Percentiles rank a stretch among this genome's conserved stretches.
phyloP scores from a whole-genome alignment of 2,329 filamentous ascomycete genomes.

The Colletotrichum sp. region DNA sequence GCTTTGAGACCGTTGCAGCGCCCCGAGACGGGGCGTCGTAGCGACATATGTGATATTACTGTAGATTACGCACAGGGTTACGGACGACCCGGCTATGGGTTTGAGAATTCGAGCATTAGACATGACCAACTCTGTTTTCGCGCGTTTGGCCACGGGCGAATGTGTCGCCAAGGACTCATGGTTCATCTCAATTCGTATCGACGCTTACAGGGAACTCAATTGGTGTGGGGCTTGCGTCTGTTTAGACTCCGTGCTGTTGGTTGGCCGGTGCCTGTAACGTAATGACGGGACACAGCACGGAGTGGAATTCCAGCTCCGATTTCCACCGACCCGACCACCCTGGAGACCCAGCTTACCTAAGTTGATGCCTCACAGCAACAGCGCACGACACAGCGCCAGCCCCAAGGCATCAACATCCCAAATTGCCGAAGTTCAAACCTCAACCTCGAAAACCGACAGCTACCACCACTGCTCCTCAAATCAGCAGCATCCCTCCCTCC shows the following conservation, averaged over 20 bases:
- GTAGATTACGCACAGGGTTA: slow-evolving; percentile 17
- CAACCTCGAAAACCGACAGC: slow-evolving; percentile 36
- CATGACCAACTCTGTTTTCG: not conserved
- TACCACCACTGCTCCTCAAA: slow-evolving; percentile 16
- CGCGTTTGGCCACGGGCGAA: not conserved
- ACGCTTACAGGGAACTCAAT: not conserved
- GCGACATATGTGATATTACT: slow-evolving; percentile 21
- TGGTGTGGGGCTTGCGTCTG: not conserved
- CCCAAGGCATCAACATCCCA: slow-evolving; percentile 45
- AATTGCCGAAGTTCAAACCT: slow-evolving; percentile 43
- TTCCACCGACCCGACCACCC: slow-evolving; percentile 11
- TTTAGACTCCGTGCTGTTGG: not conserved
- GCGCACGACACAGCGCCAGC: not conserved
- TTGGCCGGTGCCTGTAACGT: not conserved
- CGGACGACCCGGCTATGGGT: not conserved
- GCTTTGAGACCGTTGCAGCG: not conserved
- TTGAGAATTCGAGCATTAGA: not conserved
- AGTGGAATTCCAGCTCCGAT: slow-evolving; percentile 8
- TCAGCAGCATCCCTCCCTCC: slow-evolving; percentile 16
- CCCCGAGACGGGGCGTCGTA: not conserved
- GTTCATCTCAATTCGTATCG: not conserved
- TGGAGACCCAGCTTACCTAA: slow-evolving; percentile 18
- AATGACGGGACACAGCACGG: not conserved
- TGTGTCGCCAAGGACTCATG: not conserved
- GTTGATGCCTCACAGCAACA: slow-evolving; percentile 40